Evolutionary conservation across 2,329 filamentous ascomycete genomes (phyloP).

Genomic region (Cladosporium velox): DNA sequence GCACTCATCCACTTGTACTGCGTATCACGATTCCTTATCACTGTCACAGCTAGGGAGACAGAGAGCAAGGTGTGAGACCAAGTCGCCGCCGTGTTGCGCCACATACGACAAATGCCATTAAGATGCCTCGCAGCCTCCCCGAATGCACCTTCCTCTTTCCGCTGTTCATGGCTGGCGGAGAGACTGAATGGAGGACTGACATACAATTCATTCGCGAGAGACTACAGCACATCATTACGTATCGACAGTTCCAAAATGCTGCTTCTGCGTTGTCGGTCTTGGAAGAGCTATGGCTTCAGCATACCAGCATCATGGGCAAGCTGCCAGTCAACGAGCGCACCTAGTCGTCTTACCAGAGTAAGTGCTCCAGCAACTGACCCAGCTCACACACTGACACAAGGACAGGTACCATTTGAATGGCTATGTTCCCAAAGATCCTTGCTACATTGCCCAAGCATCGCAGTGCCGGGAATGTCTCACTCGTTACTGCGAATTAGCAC

Average conservation of each 20-base stretch:
- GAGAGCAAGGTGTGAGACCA: background rate
- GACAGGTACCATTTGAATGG: background rate
- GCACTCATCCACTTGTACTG: slow-evolving; percentile 13
- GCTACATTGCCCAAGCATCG: background rate
- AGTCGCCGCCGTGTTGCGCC: background rate
- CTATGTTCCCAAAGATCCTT: background rate
- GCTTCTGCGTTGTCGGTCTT: slow-evolving; percentile 8
- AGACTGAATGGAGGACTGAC: background rate
- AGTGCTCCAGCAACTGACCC: slow-evolving; percentile 56
- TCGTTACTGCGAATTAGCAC: background rate
- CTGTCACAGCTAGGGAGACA: background rate
- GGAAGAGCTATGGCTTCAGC: slow-evolving; percentile 14
- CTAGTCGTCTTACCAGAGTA: slow-evolving; percentile 65
- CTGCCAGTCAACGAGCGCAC: slow-evolving; percentile 47
- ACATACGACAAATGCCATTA: slow-evolving; percentile 3
- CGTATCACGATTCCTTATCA: background rate
- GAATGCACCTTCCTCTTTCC: slow-evolving; percentile 19
- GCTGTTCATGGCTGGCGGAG: slow-evolving; percentile 16
- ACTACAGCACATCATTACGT: slow-evolving; percentile 1
- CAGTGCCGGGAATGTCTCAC: slow-evolving; percentile 46
- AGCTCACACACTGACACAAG: background rate
- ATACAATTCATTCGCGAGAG: background rate
- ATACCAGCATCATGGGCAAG: slow-evolving; percentile 30
- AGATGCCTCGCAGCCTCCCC: background rate
- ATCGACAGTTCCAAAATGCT: slow-evolving; percentile 15